phyloP scores from a whole-genome alignment of 371 early-diverging fungal genomes.

The Apophysomyces elegans region DNA sequence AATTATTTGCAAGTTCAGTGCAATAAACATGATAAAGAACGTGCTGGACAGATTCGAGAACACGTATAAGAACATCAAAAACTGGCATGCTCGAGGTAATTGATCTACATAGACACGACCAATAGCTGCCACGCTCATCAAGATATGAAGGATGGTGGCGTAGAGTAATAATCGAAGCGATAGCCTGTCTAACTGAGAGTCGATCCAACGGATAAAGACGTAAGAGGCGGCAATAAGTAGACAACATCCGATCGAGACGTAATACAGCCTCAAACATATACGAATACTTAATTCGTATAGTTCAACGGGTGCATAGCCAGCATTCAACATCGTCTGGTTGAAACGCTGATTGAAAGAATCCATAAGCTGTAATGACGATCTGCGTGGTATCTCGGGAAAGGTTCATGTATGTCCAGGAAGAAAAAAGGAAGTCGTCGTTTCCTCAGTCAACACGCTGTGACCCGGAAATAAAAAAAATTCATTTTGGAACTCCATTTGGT shows the following conservation, averaged over 20 bases:
- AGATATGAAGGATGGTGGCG: conserved; percentile 12
- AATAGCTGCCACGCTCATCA: conserved; percentile 14
- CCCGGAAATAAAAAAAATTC: too few relatives aligned
- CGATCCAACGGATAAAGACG: conserved; percentile 15
- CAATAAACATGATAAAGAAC: conserved; percentile 18
- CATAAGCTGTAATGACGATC: conserved; percentile 3
- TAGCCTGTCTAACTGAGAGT: conserved; percentile 16
- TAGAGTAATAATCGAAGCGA: conserved; percentile 25
- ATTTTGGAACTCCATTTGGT: too few relatives aligned
- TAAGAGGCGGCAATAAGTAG: conserved; percentile 12
- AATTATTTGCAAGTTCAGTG: conserved; percentile 19
- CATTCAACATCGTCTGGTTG: conserved; percentile 12
- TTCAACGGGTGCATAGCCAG: conserved; percentile 10
- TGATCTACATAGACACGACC: not conserved
- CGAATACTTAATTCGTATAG: conserved; percentile 1
- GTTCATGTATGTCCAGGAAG: too few relatives aligned
- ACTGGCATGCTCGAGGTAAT: conserved; percentile 4
- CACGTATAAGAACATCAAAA: conserved; percentile 22
- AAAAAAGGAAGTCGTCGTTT: too few relatives aligned
- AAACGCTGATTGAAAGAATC: conserved; percentile 4
- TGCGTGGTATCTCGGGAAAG: not conserved
- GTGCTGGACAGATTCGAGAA: conserved; percentile 18
- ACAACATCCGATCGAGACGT: conserved; percentile 18
- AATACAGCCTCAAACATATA: conserved; percentile 7
- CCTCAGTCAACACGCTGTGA: too few relatives aligned